Evolutionary conservation across 192 early-diverging fungal species (phyloP).

Genomic region (Thamnidium elegans): DNA sequence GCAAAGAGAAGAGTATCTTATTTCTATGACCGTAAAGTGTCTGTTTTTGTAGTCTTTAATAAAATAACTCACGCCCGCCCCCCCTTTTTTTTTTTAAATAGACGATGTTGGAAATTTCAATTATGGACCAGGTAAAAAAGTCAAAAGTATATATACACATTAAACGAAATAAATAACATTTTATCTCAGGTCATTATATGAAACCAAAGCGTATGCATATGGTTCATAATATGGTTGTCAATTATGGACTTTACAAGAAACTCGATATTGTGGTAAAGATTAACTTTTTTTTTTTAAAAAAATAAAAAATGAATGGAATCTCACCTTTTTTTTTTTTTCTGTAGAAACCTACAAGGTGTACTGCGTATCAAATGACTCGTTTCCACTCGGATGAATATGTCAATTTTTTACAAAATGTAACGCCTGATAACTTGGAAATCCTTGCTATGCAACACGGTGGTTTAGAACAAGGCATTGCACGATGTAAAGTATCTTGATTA

Average conservation of each 20-base stretch:
- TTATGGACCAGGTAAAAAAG: conserved; percentile 60
- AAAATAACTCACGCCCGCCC: background rate
- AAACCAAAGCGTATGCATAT: conserved; percentile 96
- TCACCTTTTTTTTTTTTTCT: background rate
- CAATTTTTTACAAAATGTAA: conserved; percentile 76
- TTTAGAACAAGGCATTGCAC: conserved; percentile 45
- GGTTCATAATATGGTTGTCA: conserved; percentile 88
- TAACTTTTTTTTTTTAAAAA: background rate
- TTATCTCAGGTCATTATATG: conserved; percentile 83
- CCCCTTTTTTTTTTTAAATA: conserved; percentile 23
- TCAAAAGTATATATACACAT: background rate
- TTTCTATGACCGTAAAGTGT: conserved; percentile 55
- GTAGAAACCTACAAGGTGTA: conserved; percentile 76
- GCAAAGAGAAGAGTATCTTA: conserved; percentile 57
- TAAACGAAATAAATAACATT: background rate
- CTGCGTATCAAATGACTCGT: conserved; percentile 84
- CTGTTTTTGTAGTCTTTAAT: background rate
- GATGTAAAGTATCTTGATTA: conserved; percentile 39
- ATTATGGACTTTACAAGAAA: conserved; percentile 90
- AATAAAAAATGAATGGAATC: no score
- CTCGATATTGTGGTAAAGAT: conserved; percentile 71
- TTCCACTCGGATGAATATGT: conserved; percentile 96
- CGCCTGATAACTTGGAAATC: conserved; percentile 68
- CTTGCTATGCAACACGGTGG: conserved; percentile 54
- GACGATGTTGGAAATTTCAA: conserved; percentile 80